Base-by-base conservation (phyloP, 2,329 filamentous ascomycete genomes). In the Fusarium sp. region DNA sequence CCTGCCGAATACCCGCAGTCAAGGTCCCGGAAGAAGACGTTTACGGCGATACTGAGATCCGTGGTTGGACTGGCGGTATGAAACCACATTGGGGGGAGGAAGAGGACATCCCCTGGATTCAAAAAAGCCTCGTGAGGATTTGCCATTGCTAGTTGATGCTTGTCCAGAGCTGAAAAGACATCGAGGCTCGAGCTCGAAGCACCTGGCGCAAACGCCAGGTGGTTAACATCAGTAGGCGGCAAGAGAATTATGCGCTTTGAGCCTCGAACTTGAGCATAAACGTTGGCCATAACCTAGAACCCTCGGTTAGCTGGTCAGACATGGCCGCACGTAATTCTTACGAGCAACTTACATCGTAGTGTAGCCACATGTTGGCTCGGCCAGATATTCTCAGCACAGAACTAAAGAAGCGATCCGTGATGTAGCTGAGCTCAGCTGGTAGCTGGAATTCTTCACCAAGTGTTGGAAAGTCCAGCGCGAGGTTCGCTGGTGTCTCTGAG, bases 351-450 rank as follows among this genome's bases (percentile, higher is more conserved):
- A 89, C 88, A 76, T 96, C 91, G 77, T 95, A 96, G 75, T 96
- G 92, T 29, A 96, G 80, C 93, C 93, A 97, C 85, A 97, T 91
- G 36, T 88, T 89, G 10, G 94, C 90, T 2, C 85, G 85, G 1
- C 91, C 91, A 4, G 90, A 94, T 57, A 96, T 87, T 17, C 92
- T 84, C 21, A 96, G 76, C 0, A 93, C 88, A 3, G 91, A 93
- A 72, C 89, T 94, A 71, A 96, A 92, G 4, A 84, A 75, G 59
- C 86, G 86, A n/a, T 87, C 77, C 6, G 70, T 71, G 4, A 91
- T 86, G 31, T 83, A 77, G 0, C 74, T 73, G 9, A 96, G 77
- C 58, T 86, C 79, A 1, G 78, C 66, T 1, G 92, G 91, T 1
- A 96, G 74, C 13, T 73, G 69, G 72, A 96, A 96, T 72, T 96